Base-by-base conservation (phyloP, 768 basidiomycete genomes). In the Boletus pseudopeckii region DNA sequence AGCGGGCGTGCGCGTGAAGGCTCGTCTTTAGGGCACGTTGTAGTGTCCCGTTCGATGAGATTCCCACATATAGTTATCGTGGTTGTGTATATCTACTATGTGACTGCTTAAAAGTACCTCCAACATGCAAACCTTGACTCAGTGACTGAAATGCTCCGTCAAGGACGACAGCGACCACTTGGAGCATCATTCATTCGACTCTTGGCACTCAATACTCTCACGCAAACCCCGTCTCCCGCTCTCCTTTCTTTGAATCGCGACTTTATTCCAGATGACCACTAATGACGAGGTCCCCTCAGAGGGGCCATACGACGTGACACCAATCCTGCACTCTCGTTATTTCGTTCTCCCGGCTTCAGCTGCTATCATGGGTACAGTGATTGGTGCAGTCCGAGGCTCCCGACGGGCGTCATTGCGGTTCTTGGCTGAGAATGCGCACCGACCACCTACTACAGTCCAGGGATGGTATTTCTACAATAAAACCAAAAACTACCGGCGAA, bases 391-490 rank as follows among this genome's bases (percentile, higher is more conserved):
- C 61, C 84, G 90, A 18, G 88, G 86, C 18, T 84, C 84, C 11
- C 81, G 87, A 41, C 76, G 71, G 44, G 83, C 87, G n/a, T 80
- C 82, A 13, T 74, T 93, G 67, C 86, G 83, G 48, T 95, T 89
- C 70, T 78, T 94, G 46, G 92, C 92, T n/a, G 92, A 96, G 71
- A 95, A 96, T 68, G 92, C 85, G 41, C 93, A 96, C 71, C 79
- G 90, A 51, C 79, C 88, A 45, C 92, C 92, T 20, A 85, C 73
- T 60, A 96, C 93, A 30, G 80, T 92, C 53, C 82, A 86, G 60
- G 93, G 93, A 54, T 95, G 93, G 92, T 96, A 94, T 71, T 88
- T 92, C 63, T 95, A 96, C 82, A 89, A 92, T 69, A 95, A 95
- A 77, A 93, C 91, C 28, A 96, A 95, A 71, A 95, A 95, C 75